Conservation (phyloP, 2,329 filamentous ascomycete genomes). For the Penicillium sp. region DNA sequence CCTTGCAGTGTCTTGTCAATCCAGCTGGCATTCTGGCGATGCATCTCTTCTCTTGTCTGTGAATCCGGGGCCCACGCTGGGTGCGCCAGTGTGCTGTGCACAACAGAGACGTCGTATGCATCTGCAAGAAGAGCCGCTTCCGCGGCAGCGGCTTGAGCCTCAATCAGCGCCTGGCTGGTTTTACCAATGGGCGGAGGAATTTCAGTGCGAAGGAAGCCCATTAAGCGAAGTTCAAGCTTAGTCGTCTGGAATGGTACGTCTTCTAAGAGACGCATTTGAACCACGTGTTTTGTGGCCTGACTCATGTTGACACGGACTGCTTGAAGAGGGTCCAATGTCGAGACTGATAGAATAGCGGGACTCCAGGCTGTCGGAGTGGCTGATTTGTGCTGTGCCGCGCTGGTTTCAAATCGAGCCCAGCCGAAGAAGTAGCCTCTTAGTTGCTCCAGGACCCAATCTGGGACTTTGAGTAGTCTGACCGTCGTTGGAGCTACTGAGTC, state of each 20-base stretch:
- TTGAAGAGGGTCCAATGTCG: conserved; percentile 41
- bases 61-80: conserved; percentile 35
- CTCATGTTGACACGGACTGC: conserved; percentile 44
- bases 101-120: conserved; percentile 34
- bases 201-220: conserved; percentile 53
- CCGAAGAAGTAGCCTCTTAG: conserved; percentile 60
- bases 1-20: conserved; percentile 43
- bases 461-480: conserved; percentile 49
- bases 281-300: conserved; percentile 46
- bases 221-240: conserved; percentile 52
- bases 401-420: conserved; percentile 48
- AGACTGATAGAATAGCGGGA: conserved; percentile 53
- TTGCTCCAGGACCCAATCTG: conserved; percentile 49
- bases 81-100: conserved; percentile 33
- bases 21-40: conserved; percentile 30
- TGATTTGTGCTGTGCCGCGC: conserved; percentile 28
- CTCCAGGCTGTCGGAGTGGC: conserved; percentile 45
- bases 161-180: conserved; percentile 21
- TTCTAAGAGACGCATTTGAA: conserved; percentile 31
- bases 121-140: conserved; percentile 36
- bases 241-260: conserved; percentile 15
- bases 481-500: conserved; percentile 40
- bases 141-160: conserved; percentile 31
- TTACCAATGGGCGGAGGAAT: conserved; percentile 15
- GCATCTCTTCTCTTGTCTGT: conserved; percentile 3